Evolutionary conservation across 441 rosid genomes (phyloP).

Genomic region (Raphanus hybrid): DNA sequence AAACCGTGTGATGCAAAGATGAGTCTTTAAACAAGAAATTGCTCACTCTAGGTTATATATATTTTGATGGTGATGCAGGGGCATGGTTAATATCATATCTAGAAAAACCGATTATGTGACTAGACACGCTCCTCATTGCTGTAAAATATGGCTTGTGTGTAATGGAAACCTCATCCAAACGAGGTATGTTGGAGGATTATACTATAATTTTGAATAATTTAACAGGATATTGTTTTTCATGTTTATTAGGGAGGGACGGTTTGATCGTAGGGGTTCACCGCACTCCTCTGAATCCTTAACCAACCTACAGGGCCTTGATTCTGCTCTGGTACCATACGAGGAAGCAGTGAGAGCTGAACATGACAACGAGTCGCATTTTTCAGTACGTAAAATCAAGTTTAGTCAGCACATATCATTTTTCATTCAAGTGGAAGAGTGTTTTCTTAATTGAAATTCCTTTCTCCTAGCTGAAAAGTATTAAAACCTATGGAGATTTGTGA

Average conservation of each 20-base stretch:
- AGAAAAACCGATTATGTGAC: slow-evolving; percentile 54
- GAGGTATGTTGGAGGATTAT: slow-evolving; percentile 47
- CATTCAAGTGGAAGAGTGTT: slow-evolving; percentile 6
- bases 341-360: slow-evolving; percentile 42
- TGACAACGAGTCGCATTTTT: slow-evolving; percentile 34
- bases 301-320: slow-evolving; percentile 28
- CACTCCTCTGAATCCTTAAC: slow-evolving; percentile 27
- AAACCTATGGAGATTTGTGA: slow-evolving; percentile 5
- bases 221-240: background rate
- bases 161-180: slow-evolving; percentile 50
- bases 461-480: background rate
- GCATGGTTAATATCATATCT: slow-evolving; percentile 54
- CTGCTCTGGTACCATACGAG: slow-evolving; percentile 33
- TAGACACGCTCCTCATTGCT: slow-evolving; percentile 48
- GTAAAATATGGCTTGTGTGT: slow-evolving; percentile 66
- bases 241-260: slow-evolving; percentile 46
- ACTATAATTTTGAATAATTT: slow-evolving; percentile 16
- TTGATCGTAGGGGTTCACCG: slow-evolving; percentile 31
- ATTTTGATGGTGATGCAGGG: slow-evolving; percentile 47
- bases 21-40: slow-evolving; percentile 12
- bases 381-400: slow-evolving; percentile 35
- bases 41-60: background rate
- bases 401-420: background rate
- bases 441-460: slow-evolving; percentile 2
- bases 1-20: background rate